Conservation (phyloP, 1,284 basidiomycete genomes). For the Sanghuangporus baumii region DNA sequence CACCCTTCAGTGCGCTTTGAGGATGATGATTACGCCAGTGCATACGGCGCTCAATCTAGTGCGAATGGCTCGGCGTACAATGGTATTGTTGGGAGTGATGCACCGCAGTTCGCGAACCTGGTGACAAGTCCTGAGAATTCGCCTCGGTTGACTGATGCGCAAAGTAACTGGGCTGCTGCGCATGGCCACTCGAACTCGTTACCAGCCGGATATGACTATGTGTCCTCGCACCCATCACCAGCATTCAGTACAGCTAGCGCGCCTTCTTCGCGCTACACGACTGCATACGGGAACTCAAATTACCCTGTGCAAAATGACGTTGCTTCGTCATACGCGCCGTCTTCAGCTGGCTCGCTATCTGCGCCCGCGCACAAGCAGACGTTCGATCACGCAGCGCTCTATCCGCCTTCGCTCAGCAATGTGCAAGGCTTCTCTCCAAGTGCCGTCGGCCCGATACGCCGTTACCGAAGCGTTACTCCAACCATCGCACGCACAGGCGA, state of each 20-base stretch:
- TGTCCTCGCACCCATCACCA: slow-evolving; percentile 27
- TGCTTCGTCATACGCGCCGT: slow-evolving; percentile 28
- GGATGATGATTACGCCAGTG: slow-evolving; percentile 51
- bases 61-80: slow-evolving; percentile 4
- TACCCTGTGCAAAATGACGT: slow-evolving; percentile 19
- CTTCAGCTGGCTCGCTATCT: slow-evolving; percentile 43
- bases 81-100: background rate
- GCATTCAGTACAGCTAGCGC: slow-evolving; percentile 35
- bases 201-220: slow-evolving; percentile 21
- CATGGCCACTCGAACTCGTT: slow-evolving; percentile 12
- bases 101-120: slow-evolving; percentile 3
- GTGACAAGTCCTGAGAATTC: slow-evolving; percentile 18
- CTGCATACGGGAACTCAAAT: slow-evolving; percentile 13
- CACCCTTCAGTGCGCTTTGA: slow-evolving; percentile 31
- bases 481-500: slow-evolving; percentile 46
- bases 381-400: slow-evolving; percentile 54
- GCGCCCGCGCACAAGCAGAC: slow-evolving; percentile 61
- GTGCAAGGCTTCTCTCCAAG: slow-evolving; percentile 12
- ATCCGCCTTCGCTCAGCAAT: slow-evolving; percentile 35
- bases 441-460: slow-evolving; percentile 50
- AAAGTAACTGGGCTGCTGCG: slow-evolving; percentile 6
- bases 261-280: slow-evolving; percentile 14
- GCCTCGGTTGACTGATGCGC: slow-evolving; percentile 9
- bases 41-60: slow-evolving; percentile 47
- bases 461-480: slow-evolving; percentile 73